A percentile compares a stretch with the other conserved stretches of the same genome.
These are phyloP conservation scores for Rossbeevera mucosa DNA, from an alignment of 768 basidiomycete species.

Conservation along the genomic window DNA sequence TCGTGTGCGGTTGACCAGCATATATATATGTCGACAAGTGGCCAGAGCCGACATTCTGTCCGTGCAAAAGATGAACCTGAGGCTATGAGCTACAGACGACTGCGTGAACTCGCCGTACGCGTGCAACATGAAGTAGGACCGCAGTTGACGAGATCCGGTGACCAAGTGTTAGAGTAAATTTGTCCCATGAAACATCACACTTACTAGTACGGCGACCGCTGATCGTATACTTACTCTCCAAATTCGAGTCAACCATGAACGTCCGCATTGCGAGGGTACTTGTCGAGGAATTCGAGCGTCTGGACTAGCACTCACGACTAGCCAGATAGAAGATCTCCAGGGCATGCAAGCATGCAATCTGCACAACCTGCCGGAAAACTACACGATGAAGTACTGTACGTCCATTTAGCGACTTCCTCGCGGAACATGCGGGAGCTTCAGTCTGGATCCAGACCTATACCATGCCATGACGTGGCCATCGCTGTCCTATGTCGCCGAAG, in stretches of 20 bases:
- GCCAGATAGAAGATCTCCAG: constrained; percentile 77
- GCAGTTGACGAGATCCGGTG: too few relatives aligned
- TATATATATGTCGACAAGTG: not conserved
- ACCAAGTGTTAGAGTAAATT: too few relatives aligned
- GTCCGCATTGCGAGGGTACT: constrained; percentile 29
- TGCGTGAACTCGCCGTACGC: too few relatives aligned
- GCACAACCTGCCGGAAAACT: constrained; percentile 91
- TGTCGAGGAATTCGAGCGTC: not conserved
- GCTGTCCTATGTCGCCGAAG: constrained; percentile 89
- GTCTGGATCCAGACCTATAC: constrained; percentile 65
- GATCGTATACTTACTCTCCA: not conserved
- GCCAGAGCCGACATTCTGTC: not conserved
- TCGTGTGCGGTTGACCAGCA: not conserved
- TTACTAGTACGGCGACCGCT: too few relatives aligned
- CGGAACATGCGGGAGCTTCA: not conserved
- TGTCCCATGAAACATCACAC: not conserved
- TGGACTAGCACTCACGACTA: constrained; percentile 13
- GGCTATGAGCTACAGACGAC: constrained; percentile 19
- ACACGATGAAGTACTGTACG: constrained; percentile 75
- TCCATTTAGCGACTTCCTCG: constrained; percentile 2
- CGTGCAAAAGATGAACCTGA: not conserved
- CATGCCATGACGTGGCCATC: constrained; percentile 91
- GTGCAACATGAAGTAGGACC: too few relatives aligned
- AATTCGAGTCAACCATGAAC: constrained; percentile 20
- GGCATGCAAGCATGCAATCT: constrained; percentile 95